These are phyloP conservation scores for Lachancea kluyveri DNA, from an alignment of 805 yeast species.

Conservation along the genomic window DNA sequence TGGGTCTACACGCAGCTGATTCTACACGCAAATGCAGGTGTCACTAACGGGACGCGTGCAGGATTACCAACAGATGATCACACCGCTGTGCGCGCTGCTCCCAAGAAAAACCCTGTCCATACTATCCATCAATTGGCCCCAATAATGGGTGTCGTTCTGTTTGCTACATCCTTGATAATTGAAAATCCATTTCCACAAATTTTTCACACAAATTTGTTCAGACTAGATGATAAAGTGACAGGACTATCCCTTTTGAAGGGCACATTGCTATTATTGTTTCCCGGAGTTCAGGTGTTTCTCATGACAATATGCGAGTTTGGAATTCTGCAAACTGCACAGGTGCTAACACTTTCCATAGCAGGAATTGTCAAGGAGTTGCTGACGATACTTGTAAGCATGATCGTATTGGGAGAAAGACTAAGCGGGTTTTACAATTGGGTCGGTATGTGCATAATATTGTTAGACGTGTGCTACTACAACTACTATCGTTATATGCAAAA, in stretches of 20 bases:
- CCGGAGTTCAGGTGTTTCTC: slow-evolving; percentile 82
- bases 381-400: slow-evolving; percentile 62
- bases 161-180: slow-evolving; percentile 54
- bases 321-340: slow-evolving; percentile 73
- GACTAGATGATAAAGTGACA: slow-evolving; percentile 9
- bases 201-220: slow-evolving; percentile 21
- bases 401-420: slow-evolving; percentile 70
- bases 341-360: slow-evolving; percentile 79
- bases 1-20: slow-evolving; percentile 93
- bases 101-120: slow-evolving; percentile 56
- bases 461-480: slow-evolving; percentile 82
- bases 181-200: slow-evolving; percentile 50
- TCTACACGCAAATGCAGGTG: slow-evolving; percentile 42
- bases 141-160: slow-evolving; percentile 60
- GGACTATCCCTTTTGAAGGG: slow-evolving; percentile 42
- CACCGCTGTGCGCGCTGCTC: slow-evolving; percentile 1
- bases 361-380: slow-evolving; percentile 91
- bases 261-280: slow-evolving; percentile 55
- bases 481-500: slow-evolving; percentile 43
- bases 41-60: background rate
- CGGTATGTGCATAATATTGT: slow-evolving; percentile 70
- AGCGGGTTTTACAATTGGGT: slow-evolving; percentile 53
- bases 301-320: slow-evolving; percentile 88
- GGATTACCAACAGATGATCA: slow-evolving; percentile 6
- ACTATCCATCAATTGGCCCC: slow-evolving; percentile 86